phyloP scores from a whole-genome alignment of 768 basidiomycete species.

The Terana coerulea region DNA sequence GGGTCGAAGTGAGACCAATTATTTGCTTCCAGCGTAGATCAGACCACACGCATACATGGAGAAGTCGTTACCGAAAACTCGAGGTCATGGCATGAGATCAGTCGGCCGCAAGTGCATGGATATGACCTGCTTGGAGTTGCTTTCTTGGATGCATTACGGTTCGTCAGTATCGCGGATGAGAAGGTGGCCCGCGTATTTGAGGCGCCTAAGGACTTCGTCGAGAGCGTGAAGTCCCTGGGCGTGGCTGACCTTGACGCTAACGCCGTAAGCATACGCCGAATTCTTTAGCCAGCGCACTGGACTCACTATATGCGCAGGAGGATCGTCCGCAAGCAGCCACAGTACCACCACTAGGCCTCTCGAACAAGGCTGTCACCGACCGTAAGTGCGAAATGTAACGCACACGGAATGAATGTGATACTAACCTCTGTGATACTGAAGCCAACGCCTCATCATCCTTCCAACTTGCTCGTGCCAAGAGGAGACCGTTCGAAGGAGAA shows the following conservation, averaged over 20 bases:
- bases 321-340: slow-evolving; percentile 73
- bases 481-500: slow-evolving; percentile 83
- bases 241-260: slow-evolving; percentile 45
- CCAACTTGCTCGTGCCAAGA: slow-evolving; percentile 16
- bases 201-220: slow-evolving; percentile 79
- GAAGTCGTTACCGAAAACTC: slow-evolving; percentile 29
- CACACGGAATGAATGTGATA: background rate
- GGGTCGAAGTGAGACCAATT: background rate
- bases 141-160: slow-evolving; percentile 72
- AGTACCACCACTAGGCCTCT: slow-evolving; percentile 90
- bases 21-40: slow-evolving; percentile 60
- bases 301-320: slow-evolving; percentile 33
- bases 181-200: slow-evolving; percentile 94
- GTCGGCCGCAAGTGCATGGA: slow-evolving; percentile 94
- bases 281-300: background rate
- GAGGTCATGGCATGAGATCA: slow-evolving; percentile 76
- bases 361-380: slow-evolving; percentile 85
- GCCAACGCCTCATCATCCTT: background rate
- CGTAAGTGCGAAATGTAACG: slow-evolving; percentile 37
- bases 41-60: slow-evolving; percentile 88
- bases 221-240: slow-evolving; percentile 48
- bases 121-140: slow-evolving; percentile 84
- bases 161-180: slow-evolving; percentile 93
- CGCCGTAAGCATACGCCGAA: slow-evolving; percentile 38
- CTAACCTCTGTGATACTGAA: background rate